These are phyloP conservation scores for Colletotrichum phormii DNA, from an alignment of 2,329 filamentous ascomycete species.

Conservation along the genomic window DNA sequence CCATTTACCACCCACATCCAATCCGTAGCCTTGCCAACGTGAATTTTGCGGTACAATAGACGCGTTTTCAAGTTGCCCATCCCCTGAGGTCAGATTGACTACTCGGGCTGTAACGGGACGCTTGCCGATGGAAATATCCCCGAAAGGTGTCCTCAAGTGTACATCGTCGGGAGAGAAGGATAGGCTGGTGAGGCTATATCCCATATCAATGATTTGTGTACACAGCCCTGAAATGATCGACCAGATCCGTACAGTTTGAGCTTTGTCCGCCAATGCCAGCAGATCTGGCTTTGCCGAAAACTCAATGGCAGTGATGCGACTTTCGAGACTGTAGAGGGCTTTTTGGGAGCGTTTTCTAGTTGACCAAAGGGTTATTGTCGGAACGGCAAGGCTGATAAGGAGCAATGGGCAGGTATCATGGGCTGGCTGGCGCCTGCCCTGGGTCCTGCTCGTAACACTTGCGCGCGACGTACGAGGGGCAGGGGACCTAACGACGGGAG, in stretches of 20 bases:
- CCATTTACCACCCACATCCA: background rate
- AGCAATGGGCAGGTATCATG: too few species aligned
- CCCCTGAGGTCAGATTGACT: background rate
- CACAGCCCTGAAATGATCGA: background rate
- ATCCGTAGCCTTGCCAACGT: background rate
- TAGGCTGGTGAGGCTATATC: background rate
- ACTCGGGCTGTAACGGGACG: fast-evolving
- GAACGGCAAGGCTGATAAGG: too few species aligned
- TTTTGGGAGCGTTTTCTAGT: background rate
- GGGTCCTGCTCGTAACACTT: too few species aligned
- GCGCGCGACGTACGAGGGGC: too few species aligned
- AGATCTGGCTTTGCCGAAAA: background rate
- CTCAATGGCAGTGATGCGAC: background rate
- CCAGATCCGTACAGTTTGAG: background rate
- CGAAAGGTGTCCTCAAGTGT: background rate
- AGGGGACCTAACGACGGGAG: too few species aligned
- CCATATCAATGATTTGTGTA: background rate
- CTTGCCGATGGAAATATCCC: background rate
- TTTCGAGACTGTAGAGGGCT: background rate
- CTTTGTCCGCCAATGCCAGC: background rate
- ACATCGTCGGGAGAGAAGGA: background rate
- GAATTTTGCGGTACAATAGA: background rate
- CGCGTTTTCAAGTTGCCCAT: background rate
- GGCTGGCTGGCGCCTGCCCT: too few species aligned
- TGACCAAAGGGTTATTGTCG: background rate